Conservation (phyloP, 2,329 filamentous ascomycete genomes). For the Penicillium capsulatum region DNA sequence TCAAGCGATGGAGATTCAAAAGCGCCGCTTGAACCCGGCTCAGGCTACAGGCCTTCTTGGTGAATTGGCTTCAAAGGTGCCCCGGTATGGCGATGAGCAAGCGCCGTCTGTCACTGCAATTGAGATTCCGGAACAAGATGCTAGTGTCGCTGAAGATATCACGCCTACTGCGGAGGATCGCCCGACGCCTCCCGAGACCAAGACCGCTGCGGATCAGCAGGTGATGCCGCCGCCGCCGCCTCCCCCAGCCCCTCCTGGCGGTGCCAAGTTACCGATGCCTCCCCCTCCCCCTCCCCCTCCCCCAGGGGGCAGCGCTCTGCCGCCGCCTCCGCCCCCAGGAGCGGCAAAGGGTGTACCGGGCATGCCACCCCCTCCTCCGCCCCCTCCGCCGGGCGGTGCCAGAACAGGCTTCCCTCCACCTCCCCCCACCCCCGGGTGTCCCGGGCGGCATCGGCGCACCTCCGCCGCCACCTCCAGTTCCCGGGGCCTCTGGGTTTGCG, state of each 20-base stretch:
- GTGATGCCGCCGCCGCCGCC: constrained; percentile 32
- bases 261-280: constrained; percentile 33
- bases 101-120: constrained; percentile 12
- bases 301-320: constrained; percentile 43
- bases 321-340: constrained; percentile 44
- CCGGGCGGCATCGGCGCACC: constrained; percentile 30
- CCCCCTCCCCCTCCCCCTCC: constrained; percentile 20
- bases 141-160: constrained; percentile 54
- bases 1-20: constrained; percentile 66
- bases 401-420: constrained; percentile 39
- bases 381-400: constrained; percentile 43
- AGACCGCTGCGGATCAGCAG: constrained; percentile 8
- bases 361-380: constrained; percentile 30
- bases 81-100: constrained; percentile 59
- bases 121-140: constrained; percentile 50
- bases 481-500: constrained; percentile 36
- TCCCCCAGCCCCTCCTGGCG: constrained; percentile 46
- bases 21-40: constrained; percentile 61
- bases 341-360: constrained; percentile 39
- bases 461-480: constrained; percentile 38
- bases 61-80: constrained; percentile 73
- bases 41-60: constrained; percentile 64
- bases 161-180: constrained; percentile 11
- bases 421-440: constrained; percentile 44
- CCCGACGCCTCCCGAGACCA: constrained; percentile 8